These are phyloP conservation scores for Parachlorella kessleri DNA, from an alignment of 139 green algal genomes.

Conservation along the genomic window DNA sequence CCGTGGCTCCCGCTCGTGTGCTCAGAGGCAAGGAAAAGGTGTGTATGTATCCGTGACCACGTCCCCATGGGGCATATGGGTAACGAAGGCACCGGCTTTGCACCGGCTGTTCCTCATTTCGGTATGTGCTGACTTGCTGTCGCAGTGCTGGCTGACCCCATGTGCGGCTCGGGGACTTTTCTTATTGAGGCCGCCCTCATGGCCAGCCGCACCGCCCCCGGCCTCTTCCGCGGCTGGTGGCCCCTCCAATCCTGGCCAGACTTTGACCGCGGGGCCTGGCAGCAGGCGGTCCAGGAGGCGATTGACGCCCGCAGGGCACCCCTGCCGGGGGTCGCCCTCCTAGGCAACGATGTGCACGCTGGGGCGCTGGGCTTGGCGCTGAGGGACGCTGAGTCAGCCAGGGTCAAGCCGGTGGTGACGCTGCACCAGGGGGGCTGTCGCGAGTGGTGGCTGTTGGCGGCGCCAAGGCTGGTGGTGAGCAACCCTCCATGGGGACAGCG, in stretches of 20 bases:
- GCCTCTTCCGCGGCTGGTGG: conserved; percentile 52
- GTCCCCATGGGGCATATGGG: too few relatives aligned
- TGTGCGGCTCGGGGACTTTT: conserved; percentile 92
- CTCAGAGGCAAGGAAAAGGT: too few relatives aligned
- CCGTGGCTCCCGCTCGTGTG: too few relatives aligned
- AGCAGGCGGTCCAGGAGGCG: conserved; percentile 27
- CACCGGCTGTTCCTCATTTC: too few relatives aligned
- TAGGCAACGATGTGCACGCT: conserved; percentile 67
- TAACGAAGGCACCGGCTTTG: too few relatives aligned
- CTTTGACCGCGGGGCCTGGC: conserved; percentile 33
- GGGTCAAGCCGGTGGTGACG: conserved; percentile 41
- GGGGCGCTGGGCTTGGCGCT: conserved; percentile 56
- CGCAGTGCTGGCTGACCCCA: conserved; percentile 83
- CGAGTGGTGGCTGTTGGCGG: conserved; percentile 38
- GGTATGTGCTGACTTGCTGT: too few relatives aligned
- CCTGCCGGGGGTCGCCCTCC: conserved; percentile 30
- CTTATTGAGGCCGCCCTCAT: conserved; percentile 91
- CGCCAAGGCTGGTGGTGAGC: conserved; percentile 70
- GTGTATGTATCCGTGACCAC: too few relatives aligned
- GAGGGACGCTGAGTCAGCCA: conserved; percentile 37
- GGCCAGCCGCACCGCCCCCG: conserved; percentile 73
- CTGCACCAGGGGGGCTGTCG: conserved; percentile 49
- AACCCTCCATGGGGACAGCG: conserved; percentile 93
- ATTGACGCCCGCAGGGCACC: background rate
- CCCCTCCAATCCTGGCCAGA: background rate